Evolutionary conservation across 345 rosid genomes (phyloP).

Genomic region (Eucalyptus virginea): DNA sequence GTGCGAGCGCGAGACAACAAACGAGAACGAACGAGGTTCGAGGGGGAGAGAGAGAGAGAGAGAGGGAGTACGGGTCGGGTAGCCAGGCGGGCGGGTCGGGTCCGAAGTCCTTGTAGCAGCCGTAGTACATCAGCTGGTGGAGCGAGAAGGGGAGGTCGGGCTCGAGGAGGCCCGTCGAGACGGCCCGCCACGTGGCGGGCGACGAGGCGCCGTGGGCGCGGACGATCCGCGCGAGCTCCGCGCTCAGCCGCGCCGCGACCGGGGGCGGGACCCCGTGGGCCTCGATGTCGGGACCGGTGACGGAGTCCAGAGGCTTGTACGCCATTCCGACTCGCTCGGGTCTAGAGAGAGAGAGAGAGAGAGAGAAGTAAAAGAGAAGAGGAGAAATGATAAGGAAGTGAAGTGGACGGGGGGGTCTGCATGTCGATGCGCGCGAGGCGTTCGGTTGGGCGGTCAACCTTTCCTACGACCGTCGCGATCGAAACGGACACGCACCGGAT

Average conservation of each 20-base stretch:
- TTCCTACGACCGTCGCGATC: neutral
- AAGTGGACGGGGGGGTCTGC: too few relatives aligned
- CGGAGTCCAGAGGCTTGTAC: constrained; percentile 30
- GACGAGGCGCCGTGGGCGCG: constrained; percentile 13
- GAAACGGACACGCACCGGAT: neutral
- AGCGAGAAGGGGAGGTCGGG: constrained; percentile 79
- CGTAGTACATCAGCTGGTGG: constrained; percentile 81
- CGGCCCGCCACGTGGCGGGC: constrained; percentile 46
- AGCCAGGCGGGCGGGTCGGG: constrained; percentile 91
- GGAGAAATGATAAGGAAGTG: neutral
- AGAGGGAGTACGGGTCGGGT: constrained; percentile 50
- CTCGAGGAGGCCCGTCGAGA: constrained; percentile 38
- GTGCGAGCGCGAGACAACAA: neutral
- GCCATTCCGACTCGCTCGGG: constrained; percentile 10
- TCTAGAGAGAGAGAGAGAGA: neutral
- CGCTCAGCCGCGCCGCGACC: constrained; percentile 24
- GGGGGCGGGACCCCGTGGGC: constrained; percentile 38
- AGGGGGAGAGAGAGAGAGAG: neutral
- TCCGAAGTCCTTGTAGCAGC: constrained; percentile 73
- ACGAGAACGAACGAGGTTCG: neutral
- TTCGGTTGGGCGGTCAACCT: neutral
- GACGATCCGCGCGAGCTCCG: constrained; percentile 27
- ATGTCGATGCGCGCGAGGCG: neutral
- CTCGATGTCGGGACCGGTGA: constrained; percentile 45
- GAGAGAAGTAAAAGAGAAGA: neutral